Evolutionary conservation across 192 early-diverging fungal genomes (phyloP), one percentile per base, ranked within the genome.

Genomic region (Coemansia sp.): DNA sequence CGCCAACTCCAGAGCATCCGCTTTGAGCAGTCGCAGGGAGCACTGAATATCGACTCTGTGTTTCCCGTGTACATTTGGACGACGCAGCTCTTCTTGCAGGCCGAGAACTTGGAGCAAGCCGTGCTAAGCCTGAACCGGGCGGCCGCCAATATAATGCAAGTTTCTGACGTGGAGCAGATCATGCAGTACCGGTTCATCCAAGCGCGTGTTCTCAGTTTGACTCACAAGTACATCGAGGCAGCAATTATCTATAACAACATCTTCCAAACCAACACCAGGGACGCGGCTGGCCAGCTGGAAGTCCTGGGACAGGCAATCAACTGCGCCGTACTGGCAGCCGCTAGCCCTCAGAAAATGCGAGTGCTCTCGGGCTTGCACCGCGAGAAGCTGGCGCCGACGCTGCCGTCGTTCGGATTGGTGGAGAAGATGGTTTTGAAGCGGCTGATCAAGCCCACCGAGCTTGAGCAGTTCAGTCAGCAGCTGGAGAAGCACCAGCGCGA

Each of bases 401-500:
- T 92, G 22, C 86, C 91, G 6, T 80, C 86, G 41, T 93, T 89
- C 55, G 77, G 88, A 16, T 89, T 99, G n/a, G 73, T 99, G 49
- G 94, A 96, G 72, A 98, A 96, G 83, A 97, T 98, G 91, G 95
- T 96, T 65, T 79, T 97, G 46, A 95, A 93, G 77, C 91, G 95
- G 4, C 90, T 97, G 13, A 88, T 97, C 60, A 87, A 90, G 40
- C 85, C 85, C 12, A 74, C 85, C 10, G 94, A 98, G 78, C 92
- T 97, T 13, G 90, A 88, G 31, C 90, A 92, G 61, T 97, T 97
- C 72, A 85, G 88, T 12, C 70, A 73, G 63, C 88, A 88, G 5
- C 85, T 97, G 18, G 89, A 90, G 65, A 81, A 86, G 42, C 95
- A 96, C 78, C 95, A 96, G 68, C 70, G 89, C 15, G 94, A 95